A percentile compares a stretch with the other conserved stretches of the same genome.
These are phyloP conservation scores for Secale cereale DNA, from an alignment of 176 grass and related monocot species.

Conservation along the genomic window DNA sequence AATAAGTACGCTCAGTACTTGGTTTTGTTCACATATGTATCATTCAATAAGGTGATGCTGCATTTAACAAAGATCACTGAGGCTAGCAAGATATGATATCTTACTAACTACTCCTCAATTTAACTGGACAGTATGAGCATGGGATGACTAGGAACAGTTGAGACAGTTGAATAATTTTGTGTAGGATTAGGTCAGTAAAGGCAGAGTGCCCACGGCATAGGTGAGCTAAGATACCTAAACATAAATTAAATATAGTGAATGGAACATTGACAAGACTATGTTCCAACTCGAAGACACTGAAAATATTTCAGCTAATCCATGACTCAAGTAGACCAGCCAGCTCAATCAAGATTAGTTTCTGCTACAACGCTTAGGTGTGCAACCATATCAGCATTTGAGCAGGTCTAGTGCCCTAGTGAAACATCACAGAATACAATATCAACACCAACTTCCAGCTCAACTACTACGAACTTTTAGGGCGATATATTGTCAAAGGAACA, in stretches of 20 bases:
- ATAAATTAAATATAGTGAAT: not conserved
- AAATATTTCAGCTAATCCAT: not conserved
- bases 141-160: not conserved
- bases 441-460: constrained; percentile 2
- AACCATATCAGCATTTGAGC: not conserved
- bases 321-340: not conserved
- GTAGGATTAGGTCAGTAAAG: constrained; percentile 8
- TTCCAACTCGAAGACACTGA: constrained; percentile 11
- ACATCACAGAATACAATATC: not conserved
- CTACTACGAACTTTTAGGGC: not conserved
- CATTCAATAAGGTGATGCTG: not conserved
- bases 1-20: constrained; percentile 4
- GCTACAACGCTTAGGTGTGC: not conserved
- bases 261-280: not conserved
- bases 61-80: not conserved
- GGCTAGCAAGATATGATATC: constrained; percentile 15
- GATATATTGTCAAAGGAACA: not conserved
- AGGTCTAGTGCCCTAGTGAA: not conserved
- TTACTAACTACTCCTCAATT: constrained; percentile 25
- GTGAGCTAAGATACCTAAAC: constrained; percentile 20
- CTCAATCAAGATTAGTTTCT: not conserved
- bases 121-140: not conserved
- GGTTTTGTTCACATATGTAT: constrained; percentile 13
- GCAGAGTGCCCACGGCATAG: not conserved
- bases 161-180: not conserved